Evolutionary conservation across 768 basidiomycete genomes (phyloP), one percentile per base, ranked within the genome.

Genomic region (Wakefieldia striispora): DNA sequence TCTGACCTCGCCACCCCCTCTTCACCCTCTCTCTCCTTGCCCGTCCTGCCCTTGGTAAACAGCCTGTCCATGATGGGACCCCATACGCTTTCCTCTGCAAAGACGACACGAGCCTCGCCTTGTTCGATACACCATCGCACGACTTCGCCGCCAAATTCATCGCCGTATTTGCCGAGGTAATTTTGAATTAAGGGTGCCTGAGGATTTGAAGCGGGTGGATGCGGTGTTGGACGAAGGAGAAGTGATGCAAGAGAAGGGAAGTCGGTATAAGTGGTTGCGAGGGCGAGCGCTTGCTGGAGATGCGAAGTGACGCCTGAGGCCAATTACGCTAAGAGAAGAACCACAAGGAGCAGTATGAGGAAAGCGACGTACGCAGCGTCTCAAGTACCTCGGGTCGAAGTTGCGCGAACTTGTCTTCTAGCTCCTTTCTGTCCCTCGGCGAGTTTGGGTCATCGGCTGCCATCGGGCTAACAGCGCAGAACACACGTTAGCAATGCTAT

Each of bases 111-210:
- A 20, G 91, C 69, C 69, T 92, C 91, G 16, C 89, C 90, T 55
- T 94, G 85, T 56, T 92, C 88, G 43, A 95, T 88, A 65, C 91
- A 95, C 89, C 89, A 97, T 60, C 83, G 80, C 62, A 90, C 95
- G n/a, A 97, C 75, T 60, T 91, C 86, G n/a, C 77, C 82, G 0
- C 93, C 87, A 56, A 97, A 98, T 12, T 81, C 82, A 29, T 91
- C 84, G 43, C 85, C 81, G 69, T 87, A 95, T 59, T 75, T 77
- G 39, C 87, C 78, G 49, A 94, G 81, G 67, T 93, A 97, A 5
- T 66, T 64, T 58, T 84, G 79, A 16, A 93, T 84, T 17, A 83
- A 74, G 21, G 70, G 62, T 2, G 75, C 73, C 57, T 87, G 74
- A 1, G 86, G 83, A 58, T 88, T 90, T 35, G 79, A 71, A 42